Conservation (phyloP, 805 yeast genomes). For the Groenewaldozyma salmanticensis region DNA sequence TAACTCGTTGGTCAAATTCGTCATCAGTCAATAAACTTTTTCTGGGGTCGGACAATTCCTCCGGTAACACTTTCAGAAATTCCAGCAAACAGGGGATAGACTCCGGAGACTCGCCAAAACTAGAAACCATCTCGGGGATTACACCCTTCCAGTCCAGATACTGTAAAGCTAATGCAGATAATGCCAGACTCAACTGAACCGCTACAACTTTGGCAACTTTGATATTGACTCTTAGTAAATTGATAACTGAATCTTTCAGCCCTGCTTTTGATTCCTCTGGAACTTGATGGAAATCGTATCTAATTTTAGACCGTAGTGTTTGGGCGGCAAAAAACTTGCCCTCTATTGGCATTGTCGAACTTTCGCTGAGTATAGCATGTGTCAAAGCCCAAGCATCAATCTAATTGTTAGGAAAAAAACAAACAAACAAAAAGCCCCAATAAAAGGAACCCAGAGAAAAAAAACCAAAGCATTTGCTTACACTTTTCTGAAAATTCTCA, state of each 20-base stretch:
- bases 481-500: conserved; percentile 69
- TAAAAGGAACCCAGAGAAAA: background rate
- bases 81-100: conserved; percentile 49
- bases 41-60: conserved; percentile 72
- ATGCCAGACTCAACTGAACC: conserved; percentile 71
- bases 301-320: conserved; percentile 68
- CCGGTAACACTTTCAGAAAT: conserved; percentile 81
- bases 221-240: conserved; percentile 43
- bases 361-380: conserved; percentile 40
- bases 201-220: conserved; percentile 51
- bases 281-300: conserved; percentile 75
- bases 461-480: conserved; percentile 13
- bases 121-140: conserved; percentile 51
- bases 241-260: conserved; percentile 61
- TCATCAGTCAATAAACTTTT: conserved; percentile 73
- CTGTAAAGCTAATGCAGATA: conserved; percentile 78
- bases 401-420: conserved; percentile 11
- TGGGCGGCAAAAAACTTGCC: conserved; percentile 81
- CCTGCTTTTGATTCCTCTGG: conserved; percentile 46
- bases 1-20: conserved; percentile 59
- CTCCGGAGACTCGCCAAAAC: conserved; percentile 33
- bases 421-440: background rate
- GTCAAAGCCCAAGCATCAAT: conserved; percentile 64
- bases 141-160: conserved; percentile 64
- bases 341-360: conserved; percentile 36